A percentile compares a stretch with the other conserved stretches of the same genome.
These are phyloP conservation scores for Rhynchosporium agropyri DNA, from an alignment of 2,329 filamentous ascomycete species.

Conservation along the genomic window DNA sequence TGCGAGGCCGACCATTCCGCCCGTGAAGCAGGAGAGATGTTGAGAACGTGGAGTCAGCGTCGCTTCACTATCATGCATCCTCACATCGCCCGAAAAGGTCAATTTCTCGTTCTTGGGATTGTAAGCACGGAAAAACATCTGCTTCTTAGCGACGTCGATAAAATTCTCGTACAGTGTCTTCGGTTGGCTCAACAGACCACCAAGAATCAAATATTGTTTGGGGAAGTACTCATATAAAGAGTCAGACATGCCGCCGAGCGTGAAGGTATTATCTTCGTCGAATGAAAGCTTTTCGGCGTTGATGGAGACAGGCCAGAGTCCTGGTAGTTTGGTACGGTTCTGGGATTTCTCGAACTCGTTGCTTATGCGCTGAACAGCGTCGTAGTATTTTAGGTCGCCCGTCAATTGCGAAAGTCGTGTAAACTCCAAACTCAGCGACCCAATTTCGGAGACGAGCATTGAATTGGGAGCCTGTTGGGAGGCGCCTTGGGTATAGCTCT, in stretches of 20 bases:
- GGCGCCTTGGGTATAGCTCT: slow-evolving; percentile 51
- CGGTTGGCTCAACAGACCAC: slow-evolving; percentile 58
- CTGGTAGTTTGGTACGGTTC: slow-evolving; percentile 57
- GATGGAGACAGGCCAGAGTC: slow-evolving; percentile 63
- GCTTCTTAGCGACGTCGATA: slow-evolving; percentile 50
- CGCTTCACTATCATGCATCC: slow-evolving; percentile 44
- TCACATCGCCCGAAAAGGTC: slow-evolving; percentile 53
- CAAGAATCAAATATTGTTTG: slow-evolving; percentile 67
- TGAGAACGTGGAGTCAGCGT: slow-evolving; percentile 54
- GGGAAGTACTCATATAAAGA: slow-evolving; percentile 67
- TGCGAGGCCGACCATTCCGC: slow-evolving; percentile 70
- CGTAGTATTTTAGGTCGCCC: slow-evolving; percentile 63
- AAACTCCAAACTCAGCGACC: slow-evolving; percentile 60
- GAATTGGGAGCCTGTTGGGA: slow-evolving; percentile 60
- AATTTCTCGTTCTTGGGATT: slow-evolving; percentile 45
- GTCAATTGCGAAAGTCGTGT: slow-evolving; percentile 67
- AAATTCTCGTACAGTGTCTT: slow-evolving; percentile 51
- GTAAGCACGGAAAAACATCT: slow-evolving; percentile 49
- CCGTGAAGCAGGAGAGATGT: slow-evolving; percentile 72
- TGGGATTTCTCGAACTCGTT: slow-evolving; percentile 58
- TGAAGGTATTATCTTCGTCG: slow-evolving; percentile 56
- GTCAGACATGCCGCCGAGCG: slow-evolving; percentile 59
- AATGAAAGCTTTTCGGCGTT: slow-evolving; percentile 59
- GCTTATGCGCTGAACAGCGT: slow-evolving; percentile 60
- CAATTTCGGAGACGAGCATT: slow-evolving; percentile 62